Conservation (phyloP, 345 rosid species). For the Eucalyptus regnans region DNA sequence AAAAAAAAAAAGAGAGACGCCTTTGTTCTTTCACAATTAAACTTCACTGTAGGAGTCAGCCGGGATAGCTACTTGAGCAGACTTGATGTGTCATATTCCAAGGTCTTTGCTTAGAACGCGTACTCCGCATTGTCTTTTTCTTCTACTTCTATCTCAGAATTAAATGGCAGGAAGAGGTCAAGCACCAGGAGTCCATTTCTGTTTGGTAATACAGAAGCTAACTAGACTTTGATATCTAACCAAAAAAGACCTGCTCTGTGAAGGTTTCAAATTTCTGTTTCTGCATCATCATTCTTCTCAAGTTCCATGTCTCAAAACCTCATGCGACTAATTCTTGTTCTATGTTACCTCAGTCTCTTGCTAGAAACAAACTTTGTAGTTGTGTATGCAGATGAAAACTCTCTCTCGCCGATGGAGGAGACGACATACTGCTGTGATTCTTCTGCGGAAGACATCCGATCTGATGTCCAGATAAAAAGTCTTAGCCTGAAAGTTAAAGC, state of each 20-base stretch:
- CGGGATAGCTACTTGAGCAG: neutral
- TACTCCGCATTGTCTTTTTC: neutral
- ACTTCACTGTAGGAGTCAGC: fast-evolving
- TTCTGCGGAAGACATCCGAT: neutral
- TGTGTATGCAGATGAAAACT: neutral
- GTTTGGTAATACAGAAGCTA: neutral
- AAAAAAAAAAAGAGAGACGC: neutral
- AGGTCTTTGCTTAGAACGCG: neutral
- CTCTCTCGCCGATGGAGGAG: neutral
- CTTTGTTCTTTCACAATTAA: neutral
- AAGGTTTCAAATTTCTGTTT: neutral
- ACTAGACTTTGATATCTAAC: neutral
- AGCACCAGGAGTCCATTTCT: neutral
- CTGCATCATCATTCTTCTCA: neutral
- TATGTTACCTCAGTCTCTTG: neutral
- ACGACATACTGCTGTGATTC: neutral
- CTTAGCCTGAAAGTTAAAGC: neutral
- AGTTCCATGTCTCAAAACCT: neutral
- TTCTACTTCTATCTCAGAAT: neutral
- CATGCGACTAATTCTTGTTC: neutral
- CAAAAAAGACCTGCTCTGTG: neutral
- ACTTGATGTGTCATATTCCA: neutral
- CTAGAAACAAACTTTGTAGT: neutral
- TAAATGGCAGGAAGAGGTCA: neutral
- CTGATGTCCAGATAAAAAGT: neutral